Evolutionary conservation across 306 rosid genomes (phyloP).

Genomic region (Castanea mollissima): DNA sequence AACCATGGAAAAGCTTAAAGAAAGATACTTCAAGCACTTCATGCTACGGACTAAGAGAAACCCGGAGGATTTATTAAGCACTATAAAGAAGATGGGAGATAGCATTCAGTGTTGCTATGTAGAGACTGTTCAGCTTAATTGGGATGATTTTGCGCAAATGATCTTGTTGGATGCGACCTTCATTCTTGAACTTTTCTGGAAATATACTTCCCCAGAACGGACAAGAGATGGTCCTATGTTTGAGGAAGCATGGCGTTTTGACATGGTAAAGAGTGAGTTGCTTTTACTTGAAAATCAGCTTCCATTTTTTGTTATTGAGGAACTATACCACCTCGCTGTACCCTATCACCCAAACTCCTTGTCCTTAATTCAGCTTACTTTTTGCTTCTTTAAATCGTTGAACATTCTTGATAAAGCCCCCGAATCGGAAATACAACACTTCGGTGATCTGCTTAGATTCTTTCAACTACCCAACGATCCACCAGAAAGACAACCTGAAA

Average conservation of each 20-base stretch:
- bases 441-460: conserved; percentile 31
- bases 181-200: conserved; percentile 21
- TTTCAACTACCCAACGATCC: conserved; percentile 28
- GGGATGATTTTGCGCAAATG: conserved; percentile 14
- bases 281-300: conserved; percentile 30
- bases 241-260: background rate
- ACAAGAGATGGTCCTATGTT: background rate
- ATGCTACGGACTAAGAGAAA: background rate
- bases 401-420: background rate
- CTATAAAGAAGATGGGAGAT: background rate
- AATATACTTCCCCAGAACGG: background rate
- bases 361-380: conserved; percentile 19
- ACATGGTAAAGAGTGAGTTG: conserved; percentile 8
- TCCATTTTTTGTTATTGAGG: conserved; percentile 23
- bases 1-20: conserved; percentile 22
- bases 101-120: conserved; percentile 17
- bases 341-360: background rate
- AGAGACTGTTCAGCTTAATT: background rate
- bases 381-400: conserved; percentile 18
- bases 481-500: too few species aligned
- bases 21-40: background rate
- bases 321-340: conserved; percentile 4
- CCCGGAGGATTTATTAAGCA: background rate
- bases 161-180: conserved; percentile 29
- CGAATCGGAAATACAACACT: conserved; percentile 19